These are phyloP conservation scores for Penicillium sp. DNA, from an alignment of 2,329 filamentous ascomycete species.

Conservation along the genomic window DNA sequence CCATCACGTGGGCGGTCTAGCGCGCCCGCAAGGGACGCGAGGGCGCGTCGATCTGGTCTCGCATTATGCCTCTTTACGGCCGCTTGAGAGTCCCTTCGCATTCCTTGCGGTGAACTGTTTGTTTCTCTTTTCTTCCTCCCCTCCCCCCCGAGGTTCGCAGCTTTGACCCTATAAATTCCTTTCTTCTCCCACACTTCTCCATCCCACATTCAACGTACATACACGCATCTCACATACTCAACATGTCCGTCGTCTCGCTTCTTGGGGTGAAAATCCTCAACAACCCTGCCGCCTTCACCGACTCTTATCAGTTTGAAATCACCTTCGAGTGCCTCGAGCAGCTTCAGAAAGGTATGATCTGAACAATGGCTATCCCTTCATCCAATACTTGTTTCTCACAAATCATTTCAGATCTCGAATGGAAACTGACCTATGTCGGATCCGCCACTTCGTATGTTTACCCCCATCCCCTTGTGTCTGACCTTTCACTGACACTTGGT, in stretches of 20 bases:
- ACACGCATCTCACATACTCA: conserved; percentile 36
- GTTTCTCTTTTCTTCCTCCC: conserved; percentile 18
- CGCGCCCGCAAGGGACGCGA: conserved; percentile 33
- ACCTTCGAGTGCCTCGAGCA: conserved; percentile 97
- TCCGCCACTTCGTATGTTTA: conserved; percentile 88
- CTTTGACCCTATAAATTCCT: conserved; percentile 21
- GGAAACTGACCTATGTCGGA: conserved; percentile 98
- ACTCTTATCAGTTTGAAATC: conserved; percentile 96
- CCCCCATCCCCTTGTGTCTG: neutral
- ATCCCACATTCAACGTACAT: conserved; percentile 21
- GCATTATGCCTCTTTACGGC: conserved; percentile 21
- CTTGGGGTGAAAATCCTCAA: conserved; percentile 95
- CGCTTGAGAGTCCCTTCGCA: conserved; percentile 21
- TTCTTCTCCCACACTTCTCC: conserved; percentile 11
- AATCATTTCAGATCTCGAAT: conserved; percentile 77
- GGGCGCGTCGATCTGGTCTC: conserved; percentile 30
- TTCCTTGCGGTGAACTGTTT: conserved; percentile 30
- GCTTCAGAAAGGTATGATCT: conserved; percentile 77
- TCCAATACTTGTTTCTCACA: conserved; percentile 23
- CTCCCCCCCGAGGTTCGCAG: conserved; percentile 6
- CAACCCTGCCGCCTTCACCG: conserved; percentile 92
- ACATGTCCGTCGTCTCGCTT: conserved; percentile 94
- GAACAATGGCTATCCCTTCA: neutral
- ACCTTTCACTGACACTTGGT: neutral
- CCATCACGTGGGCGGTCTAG: conserved; percentile 39